Evolutionary conservation across 371 early-diverging fungal species (phyloP).

Genomic region (Lichtheimia corymbifera): DNA sequence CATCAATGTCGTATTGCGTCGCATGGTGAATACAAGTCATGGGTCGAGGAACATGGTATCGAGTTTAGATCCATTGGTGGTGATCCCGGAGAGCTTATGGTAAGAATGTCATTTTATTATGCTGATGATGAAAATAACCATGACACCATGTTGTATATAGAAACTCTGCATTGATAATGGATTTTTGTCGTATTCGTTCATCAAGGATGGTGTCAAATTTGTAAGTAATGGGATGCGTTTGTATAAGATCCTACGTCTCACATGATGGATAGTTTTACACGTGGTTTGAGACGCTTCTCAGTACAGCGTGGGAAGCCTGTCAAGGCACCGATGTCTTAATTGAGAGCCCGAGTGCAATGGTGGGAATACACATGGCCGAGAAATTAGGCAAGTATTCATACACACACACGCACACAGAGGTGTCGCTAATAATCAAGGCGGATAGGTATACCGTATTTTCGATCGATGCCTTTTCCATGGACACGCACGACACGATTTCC

Average conservation of each 20-base stretch:
- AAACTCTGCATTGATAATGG: slow-evolving; percentile 79
- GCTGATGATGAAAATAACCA: background rate
- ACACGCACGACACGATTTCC: slow-evolving; percentile 74
- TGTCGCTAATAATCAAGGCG: background rate
- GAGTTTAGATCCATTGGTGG: slow-evolving; percentile 75
- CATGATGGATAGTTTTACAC: slow-evolving; percentile 54
- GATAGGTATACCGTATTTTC: slow-evolving; percentile 65
- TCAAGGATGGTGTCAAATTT: slow-evolving; percentile 60
- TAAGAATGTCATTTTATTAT: slow-evolving; percentile 1
- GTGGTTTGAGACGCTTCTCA: slow-evolving; percentile 74
- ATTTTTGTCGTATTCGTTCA: slow-evolving; percentile 72
- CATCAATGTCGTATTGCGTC: slow-evolving; percentile 77
- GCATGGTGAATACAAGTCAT: slow-evolving; percentile 71
- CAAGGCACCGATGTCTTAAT: slow-evolving; percentile 75
- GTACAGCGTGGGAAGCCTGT: slow-evolving; percentile 68
- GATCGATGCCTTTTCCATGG: slow-evolving; percentile 82
- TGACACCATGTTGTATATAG: no score
- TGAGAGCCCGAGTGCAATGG: slow-evolving; percentile 76
- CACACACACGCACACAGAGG: background rate
- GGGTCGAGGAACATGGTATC: slow-evolving; percentile 74
- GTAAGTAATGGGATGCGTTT: slow-evolving; percentile 20
- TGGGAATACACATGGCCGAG: slow-evolving; percentile 80
- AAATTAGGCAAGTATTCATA: slow-evolving; percentile 39
- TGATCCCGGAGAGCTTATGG: slow-evolving; percentile 71
- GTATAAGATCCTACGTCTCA: background rate